A percentile compares a stretch with the other conserved stretches of the same genome.
phyloP scores from a whole-genome alignment of 441 rosid genomes.

The Brassica hybrid region DNA sequence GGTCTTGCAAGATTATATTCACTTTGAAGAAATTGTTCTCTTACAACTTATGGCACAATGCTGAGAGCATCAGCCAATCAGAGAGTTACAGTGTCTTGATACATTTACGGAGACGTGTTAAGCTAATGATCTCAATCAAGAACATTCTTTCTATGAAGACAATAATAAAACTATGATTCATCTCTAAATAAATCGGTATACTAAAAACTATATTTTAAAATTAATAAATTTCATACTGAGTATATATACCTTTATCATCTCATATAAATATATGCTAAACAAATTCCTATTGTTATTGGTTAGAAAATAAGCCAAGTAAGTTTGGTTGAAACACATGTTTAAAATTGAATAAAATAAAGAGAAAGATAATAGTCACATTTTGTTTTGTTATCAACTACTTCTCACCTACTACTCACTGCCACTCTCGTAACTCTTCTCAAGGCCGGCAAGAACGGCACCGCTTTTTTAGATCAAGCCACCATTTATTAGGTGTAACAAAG shows the following conservation, averaged over 20 bases:
- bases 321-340: neutral
- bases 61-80: too few relatives aligned
- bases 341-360: neutral
- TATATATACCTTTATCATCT: neutral
- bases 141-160: too few relatives aligned
- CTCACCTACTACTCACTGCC: neutral
- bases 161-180: too few relatives aligned
- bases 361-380: conserved; percentile 4
- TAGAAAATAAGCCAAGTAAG: neutral
- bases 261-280: neutral
- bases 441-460: conserved; percentile 9
- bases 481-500: neutral
- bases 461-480: neutral
- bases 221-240: neutral
- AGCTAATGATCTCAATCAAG: too few relatives aligned
- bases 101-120: too few relatives aligned
- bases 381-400: neutral
- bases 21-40: too few relatives aligned
- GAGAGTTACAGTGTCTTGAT: too few relatives aligned
- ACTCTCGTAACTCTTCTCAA: neutral
- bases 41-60: too few relatives aligned
- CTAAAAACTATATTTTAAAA: neutral
- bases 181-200: too few relatives aligned
- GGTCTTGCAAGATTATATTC: too few relatives aligned
- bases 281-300: neutral